phyloP scores from a whole-genome alignment of 495 filamentous ascomycete genomes.

The Lophiotrema nucula region DNA sequence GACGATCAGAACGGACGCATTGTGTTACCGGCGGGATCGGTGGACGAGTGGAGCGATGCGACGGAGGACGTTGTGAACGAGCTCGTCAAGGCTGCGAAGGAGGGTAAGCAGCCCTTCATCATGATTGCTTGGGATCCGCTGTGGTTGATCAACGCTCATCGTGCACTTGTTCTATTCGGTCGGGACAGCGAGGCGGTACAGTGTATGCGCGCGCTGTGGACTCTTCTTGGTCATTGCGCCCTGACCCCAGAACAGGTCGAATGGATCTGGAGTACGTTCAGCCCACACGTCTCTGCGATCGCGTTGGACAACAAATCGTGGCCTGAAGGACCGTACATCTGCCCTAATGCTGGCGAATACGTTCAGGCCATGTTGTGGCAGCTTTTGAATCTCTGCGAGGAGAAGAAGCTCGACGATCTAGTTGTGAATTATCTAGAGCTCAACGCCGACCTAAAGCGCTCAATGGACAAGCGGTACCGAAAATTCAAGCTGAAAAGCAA shows the following conservation, averaged over 20 bases:
- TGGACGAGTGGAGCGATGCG: not conserved
- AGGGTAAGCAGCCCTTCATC: not conserved
- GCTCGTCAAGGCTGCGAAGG: not conserved
- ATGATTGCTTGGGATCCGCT: not conserved
- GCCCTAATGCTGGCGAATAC: conserved; percentile 3
- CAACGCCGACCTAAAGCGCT: not conserved
- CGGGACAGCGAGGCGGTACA: conserved; percentile 2
- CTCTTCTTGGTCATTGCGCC: not conserved
- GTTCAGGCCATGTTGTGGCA: conserved; percentile 12
- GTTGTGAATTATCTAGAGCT: not conserved
- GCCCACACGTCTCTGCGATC: not conserved
- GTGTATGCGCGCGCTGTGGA: not conserved
- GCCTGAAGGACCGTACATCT: not conserved
- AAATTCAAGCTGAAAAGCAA: not conserved
- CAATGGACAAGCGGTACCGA: not conserved
- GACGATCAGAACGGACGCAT: not conserved
- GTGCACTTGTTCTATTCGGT: conserved; percentile 5
- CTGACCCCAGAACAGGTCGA: not conserved
- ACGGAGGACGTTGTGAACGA: not conserved
- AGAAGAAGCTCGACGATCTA: not conserved
- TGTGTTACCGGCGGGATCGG: not conserved
- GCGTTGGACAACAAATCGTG: not conserved
- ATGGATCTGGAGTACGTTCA: conserved; percentile 13
- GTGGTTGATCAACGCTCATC: conserved; percentile 1
- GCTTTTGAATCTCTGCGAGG: not conserved